Conservation (phyloP, 306 rosid genomes). For the Pterocarpus santalinus region DNA sequence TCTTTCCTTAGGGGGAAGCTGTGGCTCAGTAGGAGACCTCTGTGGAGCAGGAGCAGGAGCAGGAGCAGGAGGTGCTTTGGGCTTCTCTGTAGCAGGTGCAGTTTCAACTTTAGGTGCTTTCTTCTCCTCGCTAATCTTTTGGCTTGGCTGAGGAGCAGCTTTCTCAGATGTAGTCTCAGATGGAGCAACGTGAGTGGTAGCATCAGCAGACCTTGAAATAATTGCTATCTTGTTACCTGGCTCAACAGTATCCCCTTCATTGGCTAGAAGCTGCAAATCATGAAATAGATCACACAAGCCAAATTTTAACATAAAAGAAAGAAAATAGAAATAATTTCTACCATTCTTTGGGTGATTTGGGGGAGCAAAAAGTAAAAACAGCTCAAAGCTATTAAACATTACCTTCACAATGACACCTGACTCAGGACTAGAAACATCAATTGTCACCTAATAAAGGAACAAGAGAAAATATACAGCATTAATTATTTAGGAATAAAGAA, state of each 20-base stretch:
- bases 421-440: conserved; percentile 87
- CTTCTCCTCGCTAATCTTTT: conserved; percentile 61
- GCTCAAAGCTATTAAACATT: conserved; percentile 20
- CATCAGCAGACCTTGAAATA: conserved; percentile 84
- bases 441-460: conserved; percentile 69
- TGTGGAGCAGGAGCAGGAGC: conserved; percentile 51
- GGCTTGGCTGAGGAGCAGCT: conserved; percentile 59
- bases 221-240: conserved; percentile 88
- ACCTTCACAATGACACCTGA: conserved; percentile 82
- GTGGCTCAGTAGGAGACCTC: conserved; percentile 78
- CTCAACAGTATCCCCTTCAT: conserved; percentile 90
- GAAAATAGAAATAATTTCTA: neutral
- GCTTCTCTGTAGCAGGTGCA: conserved; percentile 53
- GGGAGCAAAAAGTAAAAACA: neutral
- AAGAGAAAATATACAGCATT: conserved; percentile 28
- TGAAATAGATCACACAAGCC: conserved; percentile 30
- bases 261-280: conserved; percentile 69
- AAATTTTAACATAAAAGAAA: conserved; percentile 19
- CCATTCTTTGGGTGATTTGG: neutral
- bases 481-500: conserved; percentile 23
- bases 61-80: conserved; percentile 56
- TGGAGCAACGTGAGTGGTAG: conserved; percentile 74
- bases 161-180: conserved; percentile 65
- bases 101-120: conserved; percentile 65
- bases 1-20: conserved; percentile 83